Evolutionary conservation across 2,329 filamentous ascomycete species (phyloP), one percentile per base, ranked within the genome.

Genomic region (Dissoconium aciculare): DNA sequence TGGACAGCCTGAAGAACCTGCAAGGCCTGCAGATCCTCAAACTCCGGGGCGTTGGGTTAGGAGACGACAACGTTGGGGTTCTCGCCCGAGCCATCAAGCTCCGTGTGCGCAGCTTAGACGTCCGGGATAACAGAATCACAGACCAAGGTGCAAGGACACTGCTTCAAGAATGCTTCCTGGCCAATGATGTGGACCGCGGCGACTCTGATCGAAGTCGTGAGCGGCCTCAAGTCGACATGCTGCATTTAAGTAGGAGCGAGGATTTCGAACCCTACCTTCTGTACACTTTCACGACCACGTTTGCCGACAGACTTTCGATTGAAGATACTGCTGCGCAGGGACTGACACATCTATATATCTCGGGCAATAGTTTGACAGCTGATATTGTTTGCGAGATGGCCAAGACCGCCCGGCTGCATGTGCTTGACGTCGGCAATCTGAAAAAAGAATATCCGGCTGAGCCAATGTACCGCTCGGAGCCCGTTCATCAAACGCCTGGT

Each of bases 331-430:
- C 64, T 13, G 57, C 65, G 41, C 53, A 57, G 6, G 71, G 71
- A 2, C 61, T 74, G 21, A 74, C 70, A 0, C 70, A 75, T 51
- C 52, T 75, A 2, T 71, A 70, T 42, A 59, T 74, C 10, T 59
- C 69, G 3, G 60, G 61, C 5, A 75, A 74, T 34, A 42, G 53
- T 3, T 46, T 74, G 4, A 70, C 66, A 1, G 60, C 68, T 1
- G 67, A 71, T 45, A 69, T 67, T 1, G 51, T 69, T 4, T 65
- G 63, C 3, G 63, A 60, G 11, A 52, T 74, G 4, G 43, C 73
- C 8, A 52, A 60, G 28, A 67, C 67, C 5, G 56, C 53, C 31
- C 55, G 62, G 17, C 51, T 75, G 5, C 60, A 69, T 40, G 63
- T 68, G 2, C 53, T 74, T 2, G 70, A 75, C 49, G 56, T 59